phyloP scores from a whole-genome alignment of 2,329 filamentous ascomycete species.

The Aspergillus caelatus region DNA sequence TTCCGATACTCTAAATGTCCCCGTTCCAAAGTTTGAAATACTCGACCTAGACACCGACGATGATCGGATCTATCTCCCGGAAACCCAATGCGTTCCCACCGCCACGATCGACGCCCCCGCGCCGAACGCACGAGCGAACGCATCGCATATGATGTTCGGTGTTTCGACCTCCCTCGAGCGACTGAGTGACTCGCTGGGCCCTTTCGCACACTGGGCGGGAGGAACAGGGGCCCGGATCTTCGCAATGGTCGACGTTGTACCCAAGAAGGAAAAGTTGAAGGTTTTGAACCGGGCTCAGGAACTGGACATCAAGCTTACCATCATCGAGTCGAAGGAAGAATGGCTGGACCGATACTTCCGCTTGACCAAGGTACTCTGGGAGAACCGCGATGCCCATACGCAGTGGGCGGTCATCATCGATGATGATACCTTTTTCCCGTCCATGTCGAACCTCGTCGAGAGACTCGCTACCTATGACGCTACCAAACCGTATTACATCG shows the following conservation, averaged over 20 bases:
- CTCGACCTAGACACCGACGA: slow-evolving; percentile 22
- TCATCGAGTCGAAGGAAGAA: slow-evolving; percentile 21
- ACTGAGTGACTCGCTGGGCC: slow-evolving; percentile 48
- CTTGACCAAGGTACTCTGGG: slow-evolving; percentile 49
- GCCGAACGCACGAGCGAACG: slow-evolving; percentile 33
- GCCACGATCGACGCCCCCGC: slow-evolving; percentile 21
- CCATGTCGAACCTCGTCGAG: slow-evolving; percentile 51
- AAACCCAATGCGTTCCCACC: slow-evolving; percentile 13
- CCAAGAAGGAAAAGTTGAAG: slow-evolving; percentile 18
- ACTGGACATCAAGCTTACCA: slow-evolving; percentile 43
- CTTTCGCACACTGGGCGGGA: slow-evolving; percentile 56
- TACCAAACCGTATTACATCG: slow-evolving; percentile 53
- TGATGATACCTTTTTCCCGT: slow-evolving; percentile 64
- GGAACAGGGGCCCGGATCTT: slow-evolving; percentile 52
- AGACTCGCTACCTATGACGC: slow-evolving; percentile 51
- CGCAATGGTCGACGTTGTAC: slow-evolving; percentile 47
- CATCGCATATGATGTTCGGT: slow-evolving; percentile 54
- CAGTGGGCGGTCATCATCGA: slow-evolving; percentile 59
- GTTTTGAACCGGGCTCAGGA: slow-evolving; percentile 25
- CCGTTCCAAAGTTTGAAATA: slow-evolving; percentile 17
- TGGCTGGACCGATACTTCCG: slow-evolving; percentile 56
- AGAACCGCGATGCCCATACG: slow-evolving; percentile 40
- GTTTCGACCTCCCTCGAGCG: slow-evolving; percentile 55
- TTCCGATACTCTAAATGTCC: slow-evolving; percentile 10
- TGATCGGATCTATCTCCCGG: slow-evolving; percentile 17